These are phyloP conservation scores for Xylaria grammica DNA, from an alignment of 495 filamentous ascomycete genomes.

Conservation along the genomic window DNA sequence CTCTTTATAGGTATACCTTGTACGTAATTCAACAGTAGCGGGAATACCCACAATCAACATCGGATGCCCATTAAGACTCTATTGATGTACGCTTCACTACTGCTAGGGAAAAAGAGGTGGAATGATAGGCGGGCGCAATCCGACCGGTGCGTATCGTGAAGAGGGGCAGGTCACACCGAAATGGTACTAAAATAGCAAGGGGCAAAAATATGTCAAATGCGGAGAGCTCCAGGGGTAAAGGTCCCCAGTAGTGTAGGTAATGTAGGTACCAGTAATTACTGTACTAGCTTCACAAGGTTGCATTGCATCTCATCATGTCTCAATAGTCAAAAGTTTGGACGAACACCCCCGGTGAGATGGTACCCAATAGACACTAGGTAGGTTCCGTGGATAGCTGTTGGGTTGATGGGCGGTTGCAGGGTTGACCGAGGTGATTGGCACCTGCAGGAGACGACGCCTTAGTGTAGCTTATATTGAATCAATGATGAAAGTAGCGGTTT, in stretches of 20 bases:
- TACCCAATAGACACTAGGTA: background rate
- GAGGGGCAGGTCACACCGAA: conserved; percentile 10
- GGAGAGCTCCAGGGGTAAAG: conserved; percentile 17
- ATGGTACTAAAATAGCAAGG: conserved; percentile 10
- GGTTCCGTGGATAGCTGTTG: background rate
- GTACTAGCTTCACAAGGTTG: conserved; percentile 14
- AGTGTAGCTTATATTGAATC: background rate
- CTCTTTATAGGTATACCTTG: too few species aligned
- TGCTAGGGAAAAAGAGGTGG: background rate
- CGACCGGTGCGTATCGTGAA: background rate
- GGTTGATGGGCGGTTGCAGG: conserved; percentile 9
- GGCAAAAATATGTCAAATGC: conserved; percentile 16
- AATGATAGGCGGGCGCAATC: background rate
- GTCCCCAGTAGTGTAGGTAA: background rate
- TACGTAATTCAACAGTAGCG: background rate
- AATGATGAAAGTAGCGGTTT: background rate
- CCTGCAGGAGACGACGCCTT: conserved; percentile 9
- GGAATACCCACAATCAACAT: background rate
- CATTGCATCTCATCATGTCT: conserved; percentile 24
- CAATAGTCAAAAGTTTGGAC: conserved; percentile 17
- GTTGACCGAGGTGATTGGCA: background rate
- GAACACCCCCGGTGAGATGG: conserved; percentile 17
- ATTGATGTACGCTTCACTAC: background rate
- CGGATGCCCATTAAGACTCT: too few species aligned
- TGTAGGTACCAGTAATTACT: conserved; percentile 12